These are phyloP conservation scores for Orbilia quercus DNA, from an alignment of 2,329 filamentous ascomycete genomes.

Conservation along the genomic window DNA sequence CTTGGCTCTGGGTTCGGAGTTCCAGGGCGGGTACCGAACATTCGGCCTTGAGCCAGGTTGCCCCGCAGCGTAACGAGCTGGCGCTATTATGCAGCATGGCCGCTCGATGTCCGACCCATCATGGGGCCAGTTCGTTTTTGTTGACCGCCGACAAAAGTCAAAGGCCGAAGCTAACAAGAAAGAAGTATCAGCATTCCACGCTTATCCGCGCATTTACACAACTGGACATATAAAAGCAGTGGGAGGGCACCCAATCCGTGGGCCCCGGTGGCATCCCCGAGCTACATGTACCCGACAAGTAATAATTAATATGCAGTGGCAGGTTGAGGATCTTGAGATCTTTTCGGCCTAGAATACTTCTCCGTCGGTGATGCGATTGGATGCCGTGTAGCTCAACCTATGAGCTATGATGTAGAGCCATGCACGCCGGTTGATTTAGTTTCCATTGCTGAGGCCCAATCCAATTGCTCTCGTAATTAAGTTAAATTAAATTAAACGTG, in stretches of 20 bases:
- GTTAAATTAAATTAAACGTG: too few relatives aligned
- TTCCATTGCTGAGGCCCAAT: background rate
- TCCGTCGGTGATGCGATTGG: conserved; percentile 14
- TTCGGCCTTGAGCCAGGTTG: conserved; percentile 2
- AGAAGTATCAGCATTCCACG: conserved; percentile 33
- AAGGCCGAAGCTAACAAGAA: background rate
- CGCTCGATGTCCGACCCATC: conserved; percentile 15
- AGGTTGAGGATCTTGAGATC: conserved; percentile 24
- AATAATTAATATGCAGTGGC: background rate
- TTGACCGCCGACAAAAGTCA: conserved; percentile 29
- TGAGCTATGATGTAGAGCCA: conserved; percentile 22
- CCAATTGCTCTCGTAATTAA: background rate
- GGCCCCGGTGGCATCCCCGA: conserved; percentile 31
- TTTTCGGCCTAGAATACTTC: conserved; percentile 9
- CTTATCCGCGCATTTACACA: conserved; percentile 49
- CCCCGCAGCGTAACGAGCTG: background rate
- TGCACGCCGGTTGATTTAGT: background rate
- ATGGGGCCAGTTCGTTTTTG: conserved; percentile 30
- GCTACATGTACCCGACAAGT: background rate
- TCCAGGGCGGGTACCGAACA: background rate
- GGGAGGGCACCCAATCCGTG: too few relatives aligned
- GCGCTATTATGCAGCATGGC: background rate
- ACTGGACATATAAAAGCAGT: background rate
- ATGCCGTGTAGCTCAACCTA: conserved; percentile 15
- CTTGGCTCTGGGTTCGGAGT: background rate